These are phyloP conservation scores for Talinum fruticosum DNA, from an alignment of 148 eudicot species.

Conservation along the genomic window DNA sequence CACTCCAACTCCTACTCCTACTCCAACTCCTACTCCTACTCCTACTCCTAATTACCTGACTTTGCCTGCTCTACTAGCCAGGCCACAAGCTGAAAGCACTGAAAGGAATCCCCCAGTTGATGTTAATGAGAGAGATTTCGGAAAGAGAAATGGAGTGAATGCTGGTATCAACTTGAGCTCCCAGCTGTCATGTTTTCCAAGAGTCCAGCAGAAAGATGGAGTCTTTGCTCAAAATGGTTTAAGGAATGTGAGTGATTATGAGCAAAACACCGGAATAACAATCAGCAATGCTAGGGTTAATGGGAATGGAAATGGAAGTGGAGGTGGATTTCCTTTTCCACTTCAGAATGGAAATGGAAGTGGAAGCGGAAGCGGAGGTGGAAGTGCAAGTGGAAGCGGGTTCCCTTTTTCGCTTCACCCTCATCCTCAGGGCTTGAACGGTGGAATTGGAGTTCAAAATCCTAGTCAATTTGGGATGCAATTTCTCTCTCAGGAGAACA, in stretches of 20 bases:
- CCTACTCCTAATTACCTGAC: slow-evolving; percentile 24
- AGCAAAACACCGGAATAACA: slow-evolving; percentile 15
- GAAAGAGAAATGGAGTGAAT: slow-evolving; percentile 12
- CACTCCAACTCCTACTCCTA: slow-evolving; percentile 6
- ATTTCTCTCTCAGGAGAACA: slow-evolving; percentile 29
- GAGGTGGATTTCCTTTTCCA: slow-evolving; percentile 17
- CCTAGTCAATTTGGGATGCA: slow-evolving; percentile 30
- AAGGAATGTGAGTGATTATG: slow-evolving; percentile 25
- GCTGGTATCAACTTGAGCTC: slow-evolving; percentile 15
- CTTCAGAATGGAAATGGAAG: slow-evolving; percentile 15
- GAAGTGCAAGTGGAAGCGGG: slow-evolving; percentile 19
- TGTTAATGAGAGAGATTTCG: slow-evolving; percentile 18
- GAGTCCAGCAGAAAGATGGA: slow-evolving; percentile 20
- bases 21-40: slow-evolving; percentile 10
- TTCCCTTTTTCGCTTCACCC: slow-evolving; percentile 27
- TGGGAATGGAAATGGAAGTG: slow-evolving; percentile 18
- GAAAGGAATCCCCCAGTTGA: slow-evolving; percentile 11
- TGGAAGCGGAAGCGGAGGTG: slow-evolving; percentile 18
- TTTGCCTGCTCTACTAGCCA: slow-evolving; percentile 22
- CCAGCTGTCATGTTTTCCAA: slow-evolving; percentile 17
- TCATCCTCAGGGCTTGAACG: slow-evolving; percentile 27
- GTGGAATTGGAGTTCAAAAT: slow-evolving; percentile 33
- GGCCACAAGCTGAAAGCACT: slow-evolving; percentile 20
- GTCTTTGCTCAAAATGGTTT: slow-evolving; percentile 25
- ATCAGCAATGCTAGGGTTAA: slow-evolving; percentile 14